Base-by-base conservation (phyloP, 2,329 filamentous ascomycete species). In the Dothistroma septosporum region DNA sequence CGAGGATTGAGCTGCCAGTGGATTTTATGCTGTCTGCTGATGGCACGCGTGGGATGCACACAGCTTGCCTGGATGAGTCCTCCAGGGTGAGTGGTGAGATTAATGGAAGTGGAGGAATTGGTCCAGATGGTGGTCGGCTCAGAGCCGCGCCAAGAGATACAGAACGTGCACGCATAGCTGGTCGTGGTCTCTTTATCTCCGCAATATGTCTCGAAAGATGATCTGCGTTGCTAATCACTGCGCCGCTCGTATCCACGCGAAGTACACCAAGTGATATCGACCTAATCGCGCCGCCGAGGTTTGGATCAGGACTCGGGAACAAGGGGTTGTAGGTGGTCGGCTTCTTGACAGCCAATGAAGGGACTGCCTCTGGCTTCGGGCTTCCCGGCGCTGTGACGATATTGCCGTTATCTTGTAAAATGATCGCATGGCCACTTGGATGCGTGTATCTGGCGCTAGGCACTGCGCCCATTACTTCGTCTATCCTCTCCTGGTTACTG, bases 21-120 rank as follows among this genome's bases (percentile, higher is more conserved):
- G 78, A 79, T 28, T 75, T 74, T 35, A 70, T 69, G 60, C 76
- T 78, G 57, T 76, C 78, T 0, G 74, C 77, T 5, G 73, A 70
- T 0, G 77, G 79, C 19, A 71, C 64, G 37, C 73, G 72, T 0
- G 77, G 76, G 2, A 77, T 69, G 41, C 65, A 69, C 9, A 70
- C 52, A 11, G 60, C 66, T 50, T 61, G 61, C 1, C 68, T 50
- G 24, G 53, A 28, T n/a, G 50, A 41, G 7, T 61, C 49, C 47
- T 57, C 44, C 28, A 54, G 48, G 14, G 57, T 55, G 2, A 60
- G 60, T 10, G 66, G 64, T 12, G 65, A 60, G 7, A 69, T 72
- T 10, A 75, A 66, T 21, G 78, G 78, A 9, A 80, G 64, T 16
- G 78, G 76, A 16, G 78, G 78, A 0, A 80, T 69, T 10, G 76